Evolutionary conservation across 768 basidiomycete genomes (phyloP), one percentile per base, ranked within the genome.

Genomic region (Podaxis mareebaensis): DNA sequence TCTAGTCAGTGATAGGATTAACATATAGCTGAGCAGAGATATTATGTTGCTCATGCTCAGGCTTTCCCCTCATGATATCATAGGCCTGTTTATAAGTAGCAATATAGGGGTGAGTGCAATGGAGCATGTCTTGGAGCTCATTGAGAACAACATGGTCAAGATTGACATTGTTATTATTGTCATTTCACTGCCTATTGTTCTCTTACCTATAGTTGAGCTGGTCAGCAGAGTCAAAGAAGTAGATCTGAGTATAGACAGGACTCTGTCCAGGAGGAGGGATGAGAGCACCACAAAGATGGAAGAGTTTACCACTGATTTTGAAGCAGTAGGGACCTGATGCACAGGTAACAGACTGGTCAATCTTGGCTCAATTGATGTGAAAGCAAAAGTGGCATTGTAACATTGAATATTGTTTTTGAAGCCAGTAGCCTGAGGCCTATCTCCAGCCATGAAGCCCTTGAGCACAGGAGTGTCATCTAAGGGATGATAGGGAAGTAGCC

Each of bases 1-100:
- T 67, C 0, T 53, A 67, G 70, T 83, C 79, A 42, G 61, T 33
- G 8, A 61, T 61, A 55, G 68, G 64, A 10, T 26, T 33, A 39
- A 72, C 11, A 3, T 67, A 66, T 4, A 73, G 65, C 8, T 67
- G 13, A 22, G 61, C 60, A 8, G 10, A 42, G 20, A 53, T n/a
- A 17, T 48, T 33, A 24, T 60, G n/a, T 11, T 55, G 30, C 15
- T 55, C 53, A 11, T 20, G 11, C 26, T 28, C 30, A 20, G 58
- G 49, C 8, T 28, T 13, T 3, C 24, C 1, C 6, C 52, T 13
- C 15, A 63, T 58, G n/a, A 67, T 33, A 8, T 67, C 51, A 44
- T 59, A 58, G 8, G 66, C 69, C 7, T 68, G 67, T 13, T 60
- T 40, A 30, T 66, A 70, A 1, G 65, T 15, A 6, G 51, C 28